These are phyloP conservation scores for Tylopilus felleus DNA, from an alignment of 768 basidiomycete species.

Conservation along the genomic window DNA sequence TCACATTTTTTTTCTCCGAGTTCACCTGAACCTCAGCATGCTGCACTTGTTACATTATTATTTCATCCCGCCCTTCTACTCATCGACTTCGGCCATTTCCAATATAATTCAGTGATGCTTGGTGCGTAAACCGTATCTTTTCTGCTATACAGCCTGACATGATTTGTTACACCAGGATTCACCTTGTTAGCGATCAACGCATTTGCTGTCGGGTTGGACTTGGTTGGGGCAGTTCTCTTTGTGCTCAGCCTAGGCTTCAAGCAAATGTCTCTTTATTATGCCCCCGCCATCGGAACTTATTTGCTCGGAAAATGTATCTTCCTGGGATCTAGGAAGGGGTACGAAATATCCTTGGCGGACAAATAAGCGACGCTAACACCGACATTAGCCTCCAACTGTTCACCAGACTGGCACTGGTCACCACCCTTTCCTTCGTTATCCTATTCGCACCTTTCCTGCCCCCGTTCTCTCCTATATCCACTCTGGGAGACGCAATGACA, in stretches of 20 bases:
- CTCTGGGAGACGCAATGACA: slow-evolving; percentile 60
- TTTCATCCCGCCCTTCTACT: slow-evolving; percentile 82
- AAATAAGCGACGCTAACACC: slow-evolving; percentile 1
- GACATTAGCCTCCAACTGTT: slow-evolving; percentile 49
- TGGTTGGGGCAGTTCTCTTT: slow-evolving; percentile 74
- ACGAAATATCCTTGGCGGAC: slow-evolving; percentile 20
- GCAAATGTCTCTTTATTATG: slow-evolving; percentile 95
- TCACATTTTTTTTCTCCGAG: not conserved
- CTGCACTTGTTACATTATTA: slow-evolving; percentile 66
- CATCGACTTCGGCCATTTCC: slow-evolving; percentile 92
- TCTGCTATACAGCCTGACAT: not conserved
- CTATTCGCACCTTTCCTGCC: slow-evolving; percentile 82
- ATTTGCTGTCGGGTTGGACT: slow-evolving; percentile 67
- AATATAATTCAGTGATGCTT: slow-evolving; percentile 94
- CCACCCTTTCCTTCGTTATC: slow-evolving; percentile 57
- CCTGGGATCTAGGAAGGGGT: slow-evolving; percentile 73
- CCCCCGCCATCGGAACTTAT: slow-evolving; percentile 89
- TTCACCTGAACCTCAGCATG: slow-evolving; percentile 28
- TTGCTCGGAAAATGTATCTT: slow-evolving; percentile 86
- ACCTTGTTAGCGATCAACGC: slow-evolving; percentile 66
- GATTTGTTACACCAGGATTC: slow-evolving; percentile 45
- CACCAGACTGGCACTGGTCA: slow-evolving; percentile 60
- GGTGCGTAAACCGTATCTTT: slow-evolving; percentile 41
- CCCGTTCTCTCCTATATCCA: slow-evolving; percentile 49
- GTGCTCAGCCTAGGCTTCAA: slow-evolving; percentile 88